Evolutionary conservation across 1,284 basidiomycete genomes (phyloP).

Genomic region (Pascua sp.): DNA sequence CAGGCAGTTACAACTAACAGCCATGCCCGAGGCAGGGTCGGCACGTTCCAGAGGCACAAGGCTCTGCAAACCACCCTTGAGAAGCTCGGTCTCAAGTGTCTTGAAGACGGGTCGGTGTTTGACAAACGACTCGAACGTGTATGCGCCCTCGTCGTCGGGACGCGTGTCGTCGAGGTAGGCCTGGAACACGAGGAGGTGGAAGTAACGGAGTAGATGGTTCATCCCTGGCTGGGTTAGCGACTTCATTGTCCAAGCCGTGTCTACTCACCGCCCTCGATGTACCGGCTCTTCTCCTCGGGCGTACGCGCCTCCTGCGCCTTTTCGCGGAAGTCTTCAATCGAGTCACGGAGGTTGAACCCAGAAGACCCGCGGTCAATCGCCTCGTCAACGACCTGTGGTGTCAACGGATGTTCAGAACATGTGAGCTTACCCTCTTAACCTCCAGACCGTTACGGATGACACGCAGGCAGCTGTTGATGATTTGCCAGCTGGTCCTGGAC

Average conservation of each 20-base stretch:
- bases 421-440: slow-evolving; percentile 62
- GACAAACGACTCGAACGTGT: slow-evolving; percentile 75
- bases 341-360: slow-evolving; percentile 78
- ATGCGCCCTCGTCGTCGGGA: slow-evolving; percentile 72
- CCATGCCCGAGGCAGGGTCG: slow-evolving; percentile 68
- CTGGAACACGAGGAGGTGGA: slow-evolving; percentile 89
- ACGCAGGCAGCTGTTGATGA: slow-evolving; percentile 69
- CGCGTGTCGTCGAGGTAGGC: slow-evolving; percentile 83
- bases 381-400: slow-evolving; percentile 68
- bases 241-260: slow-evolving; percentile 10
- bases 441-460: slow-evolving; percentile 86
- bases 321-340: slow-evolving; percentile 71
- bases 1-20: slow-evolving; percentile 51
- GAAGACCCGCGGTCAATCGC: slow-evolving; percentile 82
- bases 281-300: slow-evolving; percentile 62
- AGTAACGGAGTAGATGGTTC: slow-evolving; percentile 79
- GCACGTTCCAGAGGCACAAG: slow-evolving; percentile 80
- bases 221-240: slow-evolving; percentile 56
- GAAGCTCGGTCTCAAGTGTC: slow-evolving; percentile 89
- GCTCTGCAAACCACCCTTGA: slow-evolving; percentile 71
- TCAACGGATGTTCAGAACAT: not conserved
- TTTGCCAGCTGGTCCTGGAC: slow-evolving; percentile 57
- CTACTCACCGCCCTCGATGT: slow-evolving; percentile 65
- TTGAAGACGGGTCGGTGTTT: slow-evolving; percentile 86
- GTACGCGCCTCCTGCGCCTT: slow-evolving; percentile 72